phyloP scores from a whole-genome alignment of 2,329 filamentous ascomycete genomes.

The Talaromyces sp. region DNA sequence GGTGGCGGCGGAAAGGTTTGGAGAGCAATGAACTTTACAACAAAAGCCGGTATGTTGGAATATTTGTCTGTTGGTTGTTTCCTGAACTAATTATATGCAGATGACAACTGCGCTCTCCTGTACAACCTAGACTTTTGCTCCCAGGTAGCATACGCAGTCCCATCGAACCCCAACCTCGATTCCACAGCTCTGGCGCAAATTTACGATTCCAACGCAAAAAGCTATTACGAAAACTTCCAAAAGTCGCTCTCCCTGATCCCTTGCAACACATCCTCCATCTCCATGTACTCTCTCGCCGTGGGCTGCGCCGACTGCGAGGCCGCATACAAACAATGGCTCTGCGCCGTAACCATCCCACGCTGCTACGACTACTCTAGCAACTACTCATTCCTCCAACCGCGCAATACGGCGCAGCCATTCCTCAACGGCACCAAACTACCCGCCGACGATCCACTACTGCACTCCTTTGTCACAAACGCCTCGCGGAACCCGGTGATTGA shows the following conservation, averaged over 20 bases:
- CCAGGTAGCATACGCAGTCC: slow-evolving; percentile 85
- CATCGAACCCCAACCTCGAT: slow-evolving; percentile 66
- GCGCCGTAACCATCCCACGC: slow-evolving; percentile 84
- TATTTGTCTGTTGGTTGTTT: background rate
- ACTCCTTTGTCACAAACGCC: slow-evolving; percentile 42
- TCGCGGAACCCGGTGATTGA: slow-evolving; percentile 74
- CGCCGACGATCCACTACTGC: slow-evolving; percentile 26
- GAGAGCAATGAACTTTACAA: slow-evolving; percentile 65
- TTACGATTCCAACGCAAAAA: slow-evolving; percentile 71
- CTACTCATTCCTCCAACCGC: slow-evolving; percentile 55
- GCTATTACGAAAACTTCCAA: slow-evolving; percentile 70
- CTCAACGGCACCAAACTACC: slow-evolving; percentile 60
- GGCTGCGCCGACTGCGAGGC: slow-evolving; percentile 68
- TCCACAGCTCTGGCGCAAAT: slow-evolving; percentile 58
- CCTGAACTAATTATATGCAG: slow-evolving; percentile 32
- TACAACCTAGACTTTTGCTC: slow-evolving; percentile 85
- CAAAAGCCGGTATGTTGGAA: slow-evolving; percentile 61
- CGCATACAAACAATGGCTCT: slow-evolving; percentile 93
- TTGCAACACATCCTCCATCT: slow-evolving; percentile 69
- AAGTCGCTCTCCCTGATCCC: slow-evolving; percentile 78
- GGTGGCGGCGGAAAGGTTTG: slow-evolving; percentile 75
- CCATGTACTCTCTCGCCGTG: slow-evolving; percentile 74
- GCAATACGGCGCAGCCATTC: slow-evolving; percentile 68
- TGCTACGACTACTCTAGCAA: slow-evolving; percentile 73
- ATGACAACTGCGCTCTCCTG: slow-evolving; percentile 77